phyloP scores from a whole-genome alignment of 768 basidiomycete genomes.

The Dictyophora rubrovolvata region DNA sequence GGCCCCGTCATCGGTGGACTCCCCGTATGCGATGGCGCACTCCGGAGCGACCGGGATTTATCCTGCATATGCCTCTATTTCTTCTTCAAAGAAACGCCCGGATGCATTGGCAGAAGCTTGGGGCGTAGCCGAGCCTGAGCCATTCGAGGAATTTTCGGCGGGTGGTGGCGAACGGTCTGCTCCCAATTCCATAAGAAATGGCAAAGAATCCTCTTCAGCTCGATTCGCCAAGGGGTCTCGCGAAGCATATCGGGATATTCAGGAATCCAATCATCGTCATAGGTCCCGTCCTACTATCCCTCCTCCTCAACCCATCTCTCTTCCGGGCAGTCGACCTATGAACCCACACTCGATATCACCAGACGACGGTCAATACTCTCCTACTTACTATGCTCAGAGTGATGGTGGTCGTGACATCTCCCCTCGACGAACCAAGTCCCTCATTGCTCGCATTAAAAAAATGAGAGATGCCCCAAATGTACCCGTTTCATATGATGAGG shows the following conservation, averaged over 20 bases:
- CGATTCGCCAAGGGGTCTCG: slow-evolving; percentile 39
- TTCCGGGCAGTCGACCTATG: slow-evolving; percentile 36
- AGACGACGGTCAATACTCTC: slow-evolving; percentile 22
- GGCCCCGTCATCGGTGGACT: slow-evolving; percentile 14
- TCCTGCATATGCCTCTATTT: neutral
- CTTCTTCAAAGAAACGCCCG: slow-evolving; percentile 58
- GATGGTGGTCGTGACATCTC: slow-evolving; percentile 32
- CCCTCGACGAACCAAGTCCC: slow-evolving; percentile 66
- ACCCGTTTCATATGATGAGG: slow-evolving; percentile 42
- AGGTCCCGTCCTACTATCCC: slow-evolving; percentile 44
- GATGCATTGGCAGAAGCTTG: slow-evolving; percentile 88
- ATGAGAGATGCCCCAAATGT: slow-evolving; percentile 84
- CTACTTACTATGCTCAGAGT: slow-evolving; percentile 29
- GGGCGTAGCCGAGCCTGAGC: slow-evolving; percentile 89
- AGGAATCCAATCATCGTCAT: slow-evolving; percentile 20
- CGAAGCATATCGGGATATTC: slow-evolving; percentile 36
- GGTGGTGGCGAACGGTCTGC: slow-evolving; percentile 57
- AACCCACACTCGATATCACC: slow-evolving; percentile 16
- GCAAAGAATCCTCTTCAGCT: slow-evolving; percentile 35
- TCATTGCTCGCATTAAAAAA: slow-evolving; percentile 82
- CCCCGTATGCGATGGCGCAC: slow-evolving; percentile 43
- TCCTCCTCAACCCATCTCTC: slow-evolving; percentile 77
- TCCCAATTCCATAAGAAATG: slow-evolving; percentile 59
- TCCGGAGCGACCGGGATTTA: neutral
- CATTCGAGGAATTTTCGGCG: slow-evolving; percentile 82